Base-by-base conservation (phyloP, 2,329 filamentous ascomycete genomes). In the Myriosclerotinia scirpicola region DNA sequence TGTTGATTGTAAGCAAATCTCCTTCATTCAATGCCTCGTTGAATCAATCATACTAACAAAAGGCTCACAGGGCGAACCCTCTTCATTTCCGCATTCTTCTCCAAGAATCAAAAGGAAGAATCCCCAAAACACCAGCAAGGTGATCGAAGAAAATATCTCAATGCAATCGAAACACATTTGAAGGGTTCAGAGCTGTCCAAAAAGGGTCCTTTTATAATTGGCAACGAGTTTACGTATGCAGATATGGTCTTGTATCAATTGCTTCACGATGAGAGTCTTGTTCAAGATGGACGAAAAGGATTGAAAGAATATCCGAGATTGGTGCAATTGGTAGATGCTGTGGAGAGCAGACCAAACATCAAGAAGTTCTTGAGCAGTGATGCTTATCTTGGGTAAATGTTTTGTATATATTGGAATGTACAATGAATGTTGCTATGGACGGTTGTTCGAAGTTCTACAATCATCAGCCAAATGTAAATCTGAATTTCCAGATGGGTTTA, bases 141-240 rank as follows among this genome's bases (percentile, higher is more conserved):
- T 9, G 11, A 40, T 26, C 17, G 20, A 40, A 30, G 54, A 17
- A 54, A 44, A 34, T 63, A 63, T 22, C 48, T 63, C 3, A 15
- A 54, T 56, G 76, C 77, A 14, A 75, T 80, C 70, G 78, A 79
- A 50, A 77, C 78, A 56, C 74, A 74, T 60, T 64, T 76, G 53
- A 71, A 69, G 17, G 26, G 65, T 5, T 71, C 71, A 34, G 70
- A 75, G 26, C 67, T 80, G 73, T 72, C 77, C 69, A 15, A 72
- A 7, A 62, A 63, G 7, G 74, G 76, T 2, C 73, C 76, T 9
- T 77, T 72, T 61, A 65, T 77, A 15, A 68, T 71, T 44, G 71
- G 74, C 0, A 68, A 73, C 20, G 69, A 73, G 8, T 68, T 77
- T 44, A 75, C 74, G 3, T 77, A 75, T 66, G 74, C 73, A 20